Evolutionary conservation across 2,329 filamentous ascomycete genomes (phyloP).

Genomic region (Dactylella cylindrospora): DNA sequence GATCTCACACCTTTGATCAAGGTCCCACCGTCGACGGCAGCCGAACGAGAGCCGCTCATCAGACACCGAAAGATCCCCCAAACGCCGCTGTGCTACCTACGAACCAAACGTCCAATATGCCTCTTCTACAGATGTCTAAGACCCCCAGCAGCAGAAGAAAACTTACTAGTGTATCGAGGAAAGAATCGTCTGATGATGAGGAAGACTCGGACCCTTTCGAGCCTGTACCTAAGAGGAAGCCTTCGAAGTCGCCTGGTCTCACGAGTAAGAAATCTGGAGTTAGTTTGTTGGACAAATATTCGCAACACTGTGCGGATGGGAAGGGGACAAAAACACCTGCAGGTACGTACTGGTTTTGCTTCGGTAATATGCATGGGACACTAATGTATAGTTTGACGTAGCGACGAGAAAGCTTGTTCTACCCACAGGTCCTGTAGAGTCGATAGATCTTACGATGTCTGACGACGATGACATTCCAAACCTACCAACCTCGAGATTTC

Average conservation of each 20-base stretch:
- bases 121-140: slow-evolving; percentile 25
- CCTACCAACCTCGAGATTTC: slow-evolving; percentile 12
- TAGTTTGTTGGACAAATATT: slow-evolving; percentile 31
- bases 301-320: slow-evolving; percentile 38
- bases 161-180: slow-evolving; percentile 26
- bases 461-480: slow-evolving; percentile 30
- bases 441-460: slow-evolving; percentile 38
- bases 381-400: not conserved
- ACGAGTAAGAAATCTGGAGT: slow-evolving; percentile 9
- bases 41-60: slow-evolving; percentile 9
- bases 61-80: slow-evolving; percentile 19
- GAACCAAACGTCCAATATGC: slow-evolving; percentile 9
- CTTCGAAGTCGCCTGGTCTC: not conserved
- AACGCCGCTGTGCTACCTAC: not conserved
- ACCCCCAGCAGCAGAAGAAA: slow-evolving; percentile 30
- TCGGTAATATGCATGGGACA: not conserved
- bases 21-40: slow-evolving; percentile 1
- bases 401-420: slow-evolving; percentile 31
- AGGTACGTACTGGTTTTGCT: slow-evolving; percentile 10
- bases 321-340: slow-evolving; percentile 37
- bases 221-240: slow-evolving; percentile 16
- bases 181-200: slow-evolving; percentile 5
- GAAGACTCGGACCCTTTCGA: slow-evolving; percentile 35
- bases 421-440: slow-evolving; percentile 31
- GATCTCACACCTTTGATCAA: slow-evolving; percentile 5